Evolutionary conservation across 2,329 filamentous ascomycete genomes (phyloP).

Genomic region (Aspergillus brunneoviolaceus): DNA sequence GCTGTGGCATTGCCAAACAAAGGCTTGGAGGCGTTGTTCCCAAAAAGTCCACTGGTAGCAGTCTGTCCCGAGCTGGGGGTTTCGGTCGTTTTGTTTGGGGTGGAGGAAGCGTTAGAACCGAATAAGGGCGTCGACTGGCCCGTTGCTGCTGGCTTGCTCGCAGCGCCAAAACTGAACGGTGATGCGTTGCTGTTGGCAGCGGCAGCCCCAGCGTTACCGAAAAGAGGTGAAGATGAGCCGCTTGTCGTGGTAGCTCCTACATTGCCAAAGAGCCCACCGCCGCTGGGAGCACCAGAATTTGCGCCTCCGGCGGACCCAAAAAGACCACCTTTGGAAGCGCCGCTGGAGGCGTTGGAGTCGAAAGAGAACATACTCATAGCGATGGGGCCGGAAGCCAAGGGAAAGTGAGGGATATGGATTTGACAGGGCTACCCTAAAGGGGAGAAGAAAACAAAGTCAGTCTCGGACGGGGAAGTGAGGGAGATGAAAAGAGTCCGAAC

Average conservation of each 20-base stretch:
- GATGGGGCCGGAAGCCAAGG: slow-evolving; percentile 8
- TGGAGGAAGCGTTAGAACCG: slow-evolving; percentile 28
- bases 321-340: slow-evolving; percentile 32
- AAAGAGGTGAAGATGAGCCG: slow-evolving; percentile 31
- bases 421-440: slow-evolving; percentile 26
- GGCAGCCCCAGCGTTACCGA: slow-evolving; percentile 19
- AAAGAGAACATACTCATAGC: slow-evolving; percentile 41
- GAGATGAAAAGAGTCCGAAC: slow-evolving; percentile 1
- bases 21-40: slow-evolving; percentile 25
- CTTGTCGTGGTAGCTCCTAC: slow-evolving; percentile 36
- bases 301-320: slow-evolving; percentile 33
- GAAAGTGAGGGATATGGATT: slow-evolving; percentile 21
- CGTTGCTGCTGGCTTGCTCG: slow-evolving; percentile 25
- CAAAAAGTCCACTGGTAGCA: slow-evolving; percentile 35
- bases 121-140: slow-evolving; percentile 30
- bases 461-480: neutral
- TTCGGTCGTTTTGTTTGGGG: slow-evolving; percentile 40
- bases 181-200: slow-evolving; percentile 22
- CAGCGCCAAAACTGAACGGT: slow-evolving; percentile 37
- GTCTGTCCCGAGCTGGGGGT: slow-evolving; percentile 32
- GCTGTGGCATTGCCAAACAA: slow-evolving; percentile 38
- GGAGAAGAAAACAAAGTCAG: slow-evolving; percentile 17
- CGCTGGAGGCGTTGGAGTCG: slow-evolving; percentile 36
- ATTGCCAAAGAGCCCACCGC: slow-evolving; percentile 44
- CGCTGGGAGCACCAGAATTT: slow-evolving; percentile 24